Conservation (phyloP, 225 moss, liverwort and hornwort species). For the Polytrichum commune region DNA sequence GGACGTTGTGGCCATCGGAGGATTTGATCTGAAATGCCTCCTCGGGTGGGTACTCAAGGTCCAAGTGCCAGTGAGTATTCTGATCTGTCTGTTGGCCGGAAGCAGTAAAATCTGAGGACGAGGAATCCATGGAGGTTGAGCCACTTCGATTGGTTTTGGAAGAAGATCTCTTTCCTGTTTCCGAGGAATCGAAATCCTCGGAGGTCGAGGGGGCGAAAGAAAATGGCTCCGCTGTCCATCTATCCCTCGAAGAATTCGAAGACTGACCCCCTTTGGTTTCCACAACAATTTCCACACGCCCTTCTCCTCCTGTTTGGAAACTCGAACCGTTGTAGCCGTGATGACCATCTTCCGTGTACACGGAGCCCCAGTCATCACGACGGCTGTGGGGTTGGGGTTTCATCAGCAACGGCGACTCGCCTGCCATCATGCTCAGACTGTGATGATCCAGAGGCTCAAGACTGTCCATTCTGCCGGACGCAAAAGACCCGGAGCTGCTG, state of each 20-base stretch:
- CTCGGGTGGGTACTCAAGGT: conserved; percentile 12
- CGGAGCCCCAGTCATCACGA: conserved; percentile 11
- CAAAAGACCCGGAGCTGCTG: conserved; percentile 25
- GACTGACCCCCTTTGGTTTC: not conserved
- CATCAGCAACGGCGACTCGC: conserved; percentile 23
- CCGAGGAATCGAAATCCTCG: conserved; percentile 18
- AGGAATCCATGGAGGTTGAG: conserved; percentile 17
- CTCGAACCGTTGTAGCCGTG: conserved; percentile 34
- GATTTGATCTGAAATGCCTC: conserved; percentile 17
- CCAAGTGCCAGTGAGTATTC: conserved; percentile 16
- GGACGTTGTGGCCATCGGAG: conserved; percentile 15
- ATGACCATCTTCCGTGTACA: conserved; percentile 14
- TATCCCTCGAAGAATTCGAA: not conserved
- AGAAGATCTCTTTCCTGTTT: conserved; percentile 2
- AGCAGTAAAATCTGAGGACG: conserved; percentile 17
- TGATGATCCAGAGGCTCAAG: conserved; percentile 8
- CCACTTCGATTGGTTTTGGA: conserved; percentile 23
- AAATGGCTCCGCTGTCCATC: conserved; percentile 26
- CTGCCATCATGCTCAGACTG: conserved; percentile 13
- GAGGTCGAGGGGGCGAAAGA: conserved; percentile 14
- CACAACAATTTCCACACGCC: conserved; percentile 11
- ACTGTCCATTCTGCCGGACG: conserved; percentile 24
- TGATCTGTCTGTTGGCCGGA: conserved; percentile 9
- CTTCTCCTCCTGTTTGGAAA: conserved; percentile 22
- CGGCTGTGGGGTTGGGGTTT: not conserved